These are phyloP conservation scores for Hymenoscyphus linearis DNA, from an alignment of 2,329 filamentous ascomycete species.

Conservation along the genomic window DNA sequence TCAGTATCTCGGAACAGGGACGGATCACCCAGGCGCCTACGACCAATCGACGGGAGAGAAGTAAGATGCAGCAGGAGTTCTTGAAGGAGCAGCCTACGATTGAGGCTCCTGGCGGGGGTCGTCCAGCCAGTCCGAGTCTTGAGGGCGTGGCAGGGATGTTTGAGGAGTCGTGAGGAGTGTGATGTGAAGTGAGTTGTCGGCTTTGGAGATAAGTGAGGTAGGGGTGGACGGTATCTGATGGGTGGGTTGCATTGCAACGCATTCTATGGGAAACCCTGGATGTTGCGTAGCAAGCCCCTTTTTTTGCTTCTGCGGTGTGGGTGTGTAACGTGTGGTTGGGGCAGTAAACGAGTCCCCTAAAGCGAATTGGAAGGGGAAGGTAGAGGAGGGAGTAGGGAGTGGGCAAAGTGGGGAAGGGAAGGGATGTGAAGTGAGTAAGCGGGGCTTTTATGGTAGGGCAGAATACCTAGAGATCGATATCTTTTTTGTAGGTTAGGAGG, in stretches of 20 bases:
- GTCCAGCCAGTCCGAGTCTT: slow-evolving; percentile 23
- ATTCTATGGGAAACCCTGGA: too few species aligned
- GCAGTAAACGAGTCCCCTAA: too few species aligned
- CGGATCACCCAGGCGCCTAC: slow-evolving; percentile 60
- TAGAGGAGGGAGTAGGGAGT: too few species aligned
- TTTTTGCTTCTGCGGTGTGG: not conserved
- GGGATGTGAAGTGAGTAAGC: not conserved
- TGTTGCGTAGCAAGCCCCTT: too few species aligned
- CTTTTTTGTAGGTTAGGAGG: not conserved
- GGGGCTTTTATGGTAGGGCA: not conserved
- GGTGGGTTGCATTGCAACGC: not conserved
- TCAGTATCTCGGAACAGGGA: slow-evolving; percentile 90
- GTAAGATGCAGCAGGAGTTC: slow-evolving; percentile 61
- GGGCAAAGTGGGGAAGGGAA: not conserved
- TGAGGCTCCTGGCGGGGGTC: slow-evolving; percentile 7
- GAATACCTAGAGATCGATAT: not conserved
- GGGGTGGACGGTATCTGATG: not conserved
- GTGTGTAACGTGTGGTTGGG: not conserved
- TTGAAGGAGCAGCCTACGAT: slow-evolving; percentile 45
- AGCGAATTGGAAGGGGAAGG: too few species aligned
- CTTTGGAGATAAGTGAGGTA: not conserved
- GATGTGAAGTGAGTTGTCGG: not conserved
- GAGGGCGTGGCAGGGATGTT: slow-evolving; percentile 32
- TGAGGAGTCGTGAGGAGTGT: slow-evolving; percentile 16
- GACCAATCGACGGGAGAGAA: slow-evolving; percentile 41